These are phyloP conservation scores for Eremothecium coryli DNA, from an alignment of 1,139 yeast species.

Conservation along the genomic window DNA sequence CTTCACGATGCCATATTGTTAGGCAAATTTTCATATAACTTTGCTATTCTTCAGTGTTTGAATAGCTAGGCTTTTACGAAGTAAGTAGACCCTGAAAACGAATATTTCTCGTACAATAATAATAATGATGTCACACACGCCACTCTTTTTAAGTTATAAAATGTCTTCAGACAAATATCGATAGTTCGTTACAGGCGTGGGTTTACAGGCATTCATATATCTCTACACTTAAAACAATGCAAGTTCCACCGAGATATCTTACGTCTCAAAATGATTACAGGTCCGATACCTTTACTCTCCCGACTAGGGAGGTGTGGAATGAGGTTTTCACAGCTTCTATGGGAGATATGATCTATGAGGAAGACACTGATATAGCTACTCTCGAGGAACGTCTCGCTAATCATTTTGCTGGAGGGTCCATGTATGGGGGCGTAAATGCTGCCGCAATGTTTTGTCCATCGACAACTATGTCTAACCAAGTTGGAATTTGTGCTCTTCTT, in stretches of 20 bases:
- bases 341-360: slow-evolving; percentile 25
- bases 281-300: slow-evolving; percentile 12
- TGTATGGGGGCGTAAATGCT: slow-evolving; percentile 57
- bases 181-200: too few species aligned
- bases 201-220: too few species aligned
- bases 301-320: slow-evolving; percentile 10
- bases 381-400: slow-evolving; percentile 50
- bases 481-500: slow-evolving; percentile 60
- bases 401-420: slow-evolving; percentile 16
- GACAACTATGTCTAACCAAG: slow-evolving; percentile 74
- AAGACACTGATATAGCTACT: slow-evolving; percentile 52
- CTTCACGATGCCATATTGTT: too few species aligned
- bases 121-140: too few species aligned
- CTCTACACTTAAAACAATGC: too few species aligned
- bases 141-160: too few species aligned
- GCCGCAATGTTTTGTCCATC: slow-evolving; percentile 59
- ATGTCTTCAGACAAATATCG: too few species aligned
- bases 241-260: slow-evolving; percentile 2
- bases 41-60: too few species aligned
- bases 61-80: too few species aligned
- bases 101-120: too few species aligned
- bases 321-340: slow-evolving; percentile 8
- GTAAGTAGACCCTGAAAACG: too few species aligned
- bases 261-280: slow-evolving; percentile 9
- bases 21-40: too few species aligned